Base-by-base conservation (phyloP, 1,284 basidiomycete species). In the Afroboletus lepidellus region DNA sequence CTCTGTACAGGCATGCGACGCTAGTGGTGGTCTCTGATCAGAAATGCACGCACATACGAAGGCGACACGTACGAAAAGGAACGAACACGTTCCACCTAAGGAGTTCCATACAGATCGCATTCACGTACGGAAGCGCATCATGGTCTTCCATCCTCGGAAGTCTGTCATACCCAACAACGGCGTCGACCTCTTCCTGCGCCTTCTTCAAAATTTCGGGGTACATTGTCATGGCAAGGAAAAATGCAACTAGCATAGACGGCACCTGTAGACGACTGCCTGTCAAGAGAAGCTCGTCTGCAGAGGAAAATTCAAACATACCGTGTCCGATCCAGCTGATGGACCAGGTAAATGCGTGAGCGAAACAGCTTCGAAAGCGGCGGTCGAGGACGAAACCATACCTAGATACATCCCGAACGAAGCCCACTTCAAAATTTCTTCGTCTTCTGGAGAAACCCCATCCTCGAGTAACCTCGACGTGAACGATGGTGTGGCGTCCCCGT, bases 311-410 rank as follows among this genome's bases (percentile, higher is more conserved):
- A 4, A n/a, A 21, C 47, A 41, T 16, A 60, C 62, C 0, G 52
- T 57, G 9, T 61, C 57, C 2, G 54, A 32, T 44, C 62, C 66
- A 41, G 59, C 70, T 60, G 53, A 30, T 41, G 36, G 18, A 27
- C 5, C 25, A 33, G 8, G 8, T 25, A 9, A 29, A n/a, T n/a
- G n/a, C n/a, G n/a, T n/a, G n/a, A n/a, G 30, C 24, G 4, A 3
- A 25, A 13, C 13, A 1, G 6, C 45, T 34, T 13, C 13, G 27
- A 23, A n/a, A 16, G 25, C 2, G 1, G 30, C n/a, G 1, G 3
- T 2, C 3, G 18, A 34, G 5, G 16, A 34, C 18, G 41, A 49
- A 25, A 23, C 3, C 58, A 13, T 50, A 63, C 61, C 61, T 7
- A 54, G 3, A 33, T 56, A 66, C 46, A 64, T 51, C 18, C 39